These are phyloP conservation scores for Penicilliopsis zonata DNA, from an alignment of 495 filamentous ascomycete species.

Conservation along the genomic window DNA sequence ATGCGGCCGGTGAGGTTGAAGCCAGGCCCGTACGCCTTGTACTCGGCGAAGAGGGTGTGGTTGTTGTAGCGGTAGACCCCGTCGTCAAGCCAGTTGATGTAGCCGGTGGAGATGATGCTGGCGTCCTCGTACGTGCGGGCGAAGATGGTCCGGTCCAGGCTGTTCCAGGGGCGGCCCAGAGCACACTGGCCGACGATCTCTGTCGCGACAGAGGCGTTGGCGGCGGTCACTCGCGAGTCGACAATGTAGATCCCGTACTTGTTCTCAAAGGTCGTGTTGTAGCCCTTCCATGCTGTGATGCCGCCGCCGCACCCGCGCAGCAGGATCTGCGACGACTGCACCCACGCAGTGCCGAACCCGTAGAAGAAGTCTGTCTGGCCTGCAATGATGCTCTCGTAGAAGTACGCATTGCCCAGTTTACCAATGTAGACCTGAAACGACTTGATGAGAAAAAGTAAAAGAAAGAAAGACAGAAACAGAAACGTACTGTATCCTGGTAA, in stretches of 20 bases:
- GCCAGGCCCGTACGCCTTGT: slow-evolving; percentile 38
- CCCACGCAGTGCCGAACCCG: slow-evolving; percentile 40
- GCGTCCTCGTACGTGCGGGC: slow-evolving; percentile 38
- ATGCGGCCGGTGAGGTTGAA: slow-evolving; percentile 37
- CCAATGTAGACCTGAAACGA: slow-evolving; percentile 40
- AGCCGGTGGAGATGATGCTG: slow-evolving; percentile 37
- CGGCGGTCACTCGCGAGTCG: slow-evolving; percentile 33
- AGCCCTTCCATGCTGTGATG: slow-evolving; percentile 55
- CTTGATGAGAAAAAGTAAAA: slow-evolving; percentile 1
- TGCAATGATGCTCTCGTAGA: slow-evolving; percentile 38
- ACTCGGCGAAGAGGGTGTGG: slow-evolving; percentile 45
- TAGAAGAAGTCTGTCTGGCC: slow-evolving; percentile 52
- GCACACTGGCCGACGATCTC: slow-evolving; percentile 37
- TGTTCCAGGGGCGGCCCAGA: slow-evolving; percentile 49
- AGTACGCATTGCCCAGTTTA: slow-evolving; percentile 48
- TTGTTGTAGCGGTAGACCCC: slow-evolving; percentile 26
- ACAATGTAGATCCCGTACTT: slow-evolving; percentile 52
- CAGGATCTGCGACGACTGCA: slow-evolving; percentile 27
- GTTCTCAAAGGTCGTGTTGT: slow-evolving; percentile 49
- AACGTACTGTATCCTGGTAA: slow-evolving; percentile 45
- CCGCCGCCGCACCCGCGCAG: slow-evolving; percentile 48
- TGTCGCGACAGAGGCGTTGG: slow-evolving; percentile 36
- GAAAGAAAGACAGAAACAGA: neutral
- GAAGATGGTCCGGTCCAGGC: slow-evolving; percentile 40
- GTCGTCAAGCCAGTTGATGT: slow-evolving; percentile 38